Evolutionary conservation across 441 rosid genomes (phyloP), one percentile per base, ranked within the genome.

Genomic region (Corymbia calophylla): DNA sequence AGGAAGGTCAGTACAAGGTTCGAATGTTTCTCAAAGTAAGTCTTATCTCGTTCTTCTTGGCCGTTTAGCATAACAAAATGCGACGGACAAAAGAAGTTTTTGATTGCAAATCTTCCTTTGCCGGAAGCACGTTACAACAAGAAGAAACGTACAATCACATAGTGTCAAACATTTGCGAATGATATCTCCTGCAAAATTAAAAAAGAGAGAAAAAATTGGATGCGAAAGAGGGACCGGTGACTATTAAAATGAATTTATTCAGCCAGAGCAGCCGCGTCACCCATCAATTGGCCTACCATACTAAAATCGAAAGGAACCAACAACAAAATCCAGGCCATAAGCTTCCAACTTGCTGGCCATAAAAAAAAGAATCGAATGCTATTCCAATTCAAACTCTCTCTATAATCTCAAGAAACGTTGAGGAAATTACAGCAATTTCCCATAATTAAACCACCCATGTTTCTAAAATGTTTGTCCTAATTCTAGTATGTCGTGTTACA

Each of bases 321-420:
- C 51, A 77, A 1, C 51, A 77, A 77, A 39, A 77, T 77, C 51
- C 84, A 90, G 47, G 89, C 91, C 93, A 91, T 87, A 93, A 89
- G 87, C 32, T 55, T 86, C 89, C 93, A 92, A 91, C 90, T 88
- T 88, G 91, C 92, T 77, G 87, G 90, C 93, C 90, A 90, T 92
- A 92, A 64, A 91, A 12, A 39, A 62, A 91, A n/a, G 64, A 60
- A 84, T 21, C 56, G 88, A 49, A 64, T 56, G 58, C 25, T 84
- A 90, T 94, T 87, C 73, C 90, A 87, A 44, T 86, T 53, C 53
- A 53, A 68, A 88, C 91, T 88, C 84, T 81, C 35, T 62, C 48
- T 56, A 58, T 19, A 31, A 23, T 53, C 81, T 39, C 81, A 70
- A 82, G 19, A 35, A 81, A 80, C 49, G 29, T 35, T 11, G 6